A percentile compares a stretch with the other conserved stretches of the same genome.
phyloP scores from a whole-genome alignment of 768 basidiomycete genomes.

The Amanita rubescens region DNA sequence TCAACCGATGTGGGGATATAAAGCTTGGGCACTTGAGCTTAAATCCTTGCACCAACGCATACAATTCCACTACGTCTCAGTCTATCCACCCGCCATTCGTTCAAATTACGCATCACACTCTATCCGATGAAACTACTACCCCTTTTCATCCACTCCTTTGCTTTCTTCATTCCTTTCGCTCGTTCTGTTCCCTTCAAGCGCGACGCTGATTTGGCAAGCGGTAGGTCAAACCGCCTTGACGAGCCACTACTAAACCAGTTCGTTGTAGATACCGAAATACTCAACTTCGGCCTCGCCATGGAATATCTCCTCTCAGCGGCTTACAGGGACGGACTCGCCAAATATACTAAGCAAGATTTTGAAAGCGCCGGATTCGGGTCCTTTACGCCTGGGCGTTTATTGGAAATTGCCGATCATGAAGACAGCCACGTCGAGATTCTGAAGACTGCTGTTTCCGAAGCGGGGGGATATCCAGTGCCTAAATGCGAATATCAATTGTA shows the following conservation, averaged over 20 bases:
- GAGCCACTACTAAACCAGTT: neutral
- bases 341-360: constrained; percentile 41
- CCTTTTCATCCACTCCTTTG: neutral
- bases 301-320: constrained; percentile 39
- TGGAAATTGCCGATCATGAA: constrained; percentile 50
- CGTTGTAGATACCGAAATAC: constrained; percentile 22
- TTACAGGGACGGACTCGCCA: constrained; percentile 35
- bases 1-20: neutral
- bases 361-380: constrained; percentile 36
- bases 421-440: constrained; percentile 47
- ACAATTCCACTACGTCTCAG: neutral
- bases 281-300: constrained; percentile 42
- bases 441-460: constrained; percentile 34
- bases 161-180: neutral
- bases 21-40: neutral
- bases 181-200: neutral
- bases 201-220: neutral
- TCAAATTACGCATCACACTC: neutral
- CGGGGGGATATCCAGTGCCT: constrained; percentile 30
- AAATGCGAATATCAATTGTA: constrained; percentile 61
- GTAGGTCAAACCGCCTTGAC: neutral
- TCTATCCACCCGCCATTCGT: neutral
- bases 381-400: constrained; percentile 42
- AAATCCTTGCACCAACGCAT: no score
- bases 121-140: neutral